Evolutionary conservation across 2,329 filamentous ascomycete species (phyloP), one percentile per base, ranked within the genome.

Genomic region (Penicillium sp.): DNA sequence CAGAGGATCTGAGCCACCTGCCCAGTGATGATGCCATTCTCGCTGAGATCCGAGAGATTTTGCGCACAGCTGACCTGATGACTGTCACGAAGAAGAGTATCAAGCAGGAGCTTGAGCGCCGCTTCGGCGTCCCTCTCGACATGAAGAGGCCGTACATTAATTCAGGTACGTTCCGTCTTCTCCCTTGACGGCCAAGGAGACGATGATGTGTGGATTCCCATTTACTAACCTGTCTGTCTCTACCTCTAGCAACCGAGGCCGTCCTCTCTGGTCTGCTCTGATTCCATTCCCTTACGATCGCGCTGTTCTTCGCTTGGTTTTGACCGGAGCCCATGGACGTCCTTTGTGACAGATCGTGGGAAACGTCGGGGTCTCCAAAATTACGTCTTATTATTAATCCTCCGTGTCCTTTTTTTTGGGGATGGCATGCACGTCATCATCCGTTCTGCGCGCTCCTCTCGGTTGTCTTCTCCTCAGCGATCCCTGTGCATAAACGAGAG

Each of bases 81-180:
- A 90, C 82, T 4, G 88, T 98, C 38, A 98, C 93, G 57, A 98
- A 98, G 83, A 98, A 98, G 82, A 89, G 87, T 61, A 87, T 98
- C 71, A 97, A 97, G 79, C 73, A 81, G 58, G 93, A 98, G 74
- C 74, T 98, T 49, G 93, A 98, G 77, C 82, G 83, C 63, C 81
- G 90, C 53, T 98, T 98, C 64, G 88, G 87, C 52, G 84, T 95
- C 54, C 81, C 84, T 50, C 79, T 98, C 50, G 90, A 97, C 66
- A 77, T 83, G 46, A 94, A 88, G 79, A 85, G 90, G 70, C 83
- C 88, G 49, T 98, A 96, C 71, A 97, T 98, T 66, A 90, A 90
- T 69, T 90, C 84, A 73, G 87, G 87, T 91, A 83, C 73, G 85
- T 80, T 55, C 24, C 27, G 24, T 42, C 45, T 52, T 32, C 58